phyloP scores from a whole-genome alignment of 2,329 filamentous ascomycete species.

The Bipolaris cookei region DNA sequence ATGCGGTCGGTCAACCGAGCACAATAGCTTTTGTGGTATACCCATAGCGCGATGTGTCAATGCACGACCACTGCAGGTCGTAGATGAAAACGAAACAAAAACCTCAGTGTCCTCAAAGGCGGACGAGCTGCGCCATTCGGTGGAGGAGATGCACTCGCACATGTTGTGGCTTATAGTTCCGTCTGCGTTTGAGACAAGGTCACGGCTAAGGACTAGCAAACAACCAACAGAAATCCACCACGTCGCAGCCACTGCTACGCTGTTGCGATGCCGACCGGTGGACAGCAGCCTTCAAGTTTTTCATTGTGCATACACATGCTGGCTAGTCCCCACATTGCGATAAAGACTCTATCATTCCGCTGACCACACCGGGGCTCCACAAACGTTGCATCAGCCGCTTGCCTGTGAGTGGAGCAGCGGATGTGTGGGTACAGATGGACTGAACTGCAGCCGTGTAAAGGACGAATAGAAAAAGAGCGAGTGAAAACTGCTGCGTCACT shows the following conservation, averaged over 20 bases:
- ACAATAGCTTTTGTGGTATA: background rate
- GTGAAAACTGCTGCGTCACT: slow-evolving; percentile 28
- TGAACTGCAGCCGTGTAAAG: slow-evolving; percentile 16
- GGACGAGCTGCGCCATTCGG: background rate
- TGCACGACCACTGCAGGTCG: background rate
- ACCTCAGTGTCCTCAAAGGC: background rate
- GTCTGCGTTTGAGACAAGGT: background rate
- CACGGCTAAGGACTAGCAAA: slow-evolving; percentile 1
- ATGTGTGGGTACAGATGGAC: slow-evolving; percentile 24
- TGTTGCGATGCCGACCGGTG: slow-evolving; percentile 20
- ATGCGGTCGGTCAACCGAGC: background rate
- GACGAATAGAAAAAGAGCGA: slow-evolving; percentile 10
- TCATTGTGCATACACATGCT: slow-evolving; percentile 31
- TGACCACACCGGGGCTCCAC: slow-evolving; percentile 28
- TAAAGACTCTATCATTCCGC: slow-evolving; percentile 33
- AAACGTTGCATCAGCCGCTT: slow-evolving; percentile 25
- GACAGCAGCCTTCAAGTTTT: slow-evolving; percentile 21
- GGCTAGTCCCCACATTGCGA: slow-evolving; percentile 28
- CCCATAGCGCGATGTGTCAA: background rate
- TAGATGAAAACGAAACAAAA: background rate
- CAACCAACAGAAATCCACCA: slow-evolving; percentile 30
- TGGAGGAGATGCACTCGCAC: background rate
- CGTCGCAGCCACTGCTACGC: slow-evolving; percentile 19
- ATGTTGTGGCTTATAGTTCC: slow-evolving; percentile 4
- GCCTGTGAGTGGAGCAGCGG: slow-evolving; percentile 26